Conservation (phyloP, 2,329 filamentous ascomycete genomes). For the Rhynchosporium agropyri region DNA sequence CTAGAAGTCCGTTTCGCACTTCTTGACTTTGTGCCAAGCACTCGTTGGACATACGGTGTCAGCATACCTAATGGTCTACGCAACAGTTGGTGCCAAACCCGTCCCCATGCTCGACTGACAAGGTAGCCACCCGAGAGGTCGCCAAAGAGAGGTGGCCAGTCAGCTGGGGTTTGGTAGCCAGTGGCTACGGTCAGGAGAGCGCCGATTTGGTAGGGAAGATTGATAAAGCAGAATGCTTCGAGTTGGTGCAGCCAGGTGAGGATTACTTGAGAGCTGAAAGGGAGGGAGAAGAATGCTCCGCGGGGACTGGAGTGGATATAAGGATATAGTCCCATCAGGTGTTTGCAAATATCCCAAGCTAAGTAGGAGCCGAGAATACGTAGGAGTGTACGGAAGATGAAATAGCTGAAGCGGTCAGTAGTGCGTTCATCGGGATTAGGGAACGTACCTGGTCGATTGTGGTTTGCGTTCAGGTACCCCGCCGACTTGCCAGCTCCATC, state of each 20-base stretch:
- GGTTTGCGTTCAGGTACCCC: slow-evolving; percentile 13
- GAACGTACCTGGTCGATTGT: slow-evolving; percentile 12
- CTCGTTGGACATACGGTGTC: slow-evolving; percentile 11
- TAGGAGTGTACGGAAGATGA: slow-evolving; percentile 15
- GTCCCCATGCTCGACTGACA: slow-evolving; percentile 19
- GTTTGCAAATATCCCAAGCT: slow-evolving; percentile 10
- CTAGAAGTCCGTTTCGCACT: neutral
- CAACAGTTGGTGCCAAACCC: slow-evolving; percentile 19
- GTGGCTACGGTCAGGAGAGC: slow-evolving; percentile 16
- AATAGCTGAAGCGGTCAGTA: slow-evolving; percentile 1
- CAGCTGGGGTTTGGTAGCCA: neutral
- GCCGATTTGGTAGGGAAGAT: slow-evolving; percentile 19
- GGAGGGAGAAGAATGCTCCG: slow-evolving; percentile 17
- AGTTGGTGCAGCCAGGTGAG: slow-evolving; percentile 26
- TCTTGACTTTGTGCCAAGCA: slow-evolving; percentile 2
- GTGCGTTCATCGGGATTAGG: too few relatives aligned
- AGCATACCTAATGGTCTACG: slow-evolving; percentile 10
- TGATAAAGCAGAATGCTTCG: slow-evolving; percentile 24
- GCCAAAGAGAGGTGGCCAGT: slow-evolving; percentile 23
- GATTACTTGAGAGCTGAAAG: slow-evolving; percentile 15
- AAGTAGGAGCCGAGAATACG: slow-evolving; percentile 13
- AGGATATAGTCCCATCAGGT: neutral
- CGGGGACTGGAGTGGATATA: slow-evolving; percentile 11
- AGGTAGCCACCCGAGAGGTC: slow-evolving; percentile 18
- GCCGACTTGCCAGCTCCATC: slow-evolving; percentile 24